Evolutionary conservation across 345 rosid species (phyloP).

Genomic region (Rhodamnia argentea): DNA sequence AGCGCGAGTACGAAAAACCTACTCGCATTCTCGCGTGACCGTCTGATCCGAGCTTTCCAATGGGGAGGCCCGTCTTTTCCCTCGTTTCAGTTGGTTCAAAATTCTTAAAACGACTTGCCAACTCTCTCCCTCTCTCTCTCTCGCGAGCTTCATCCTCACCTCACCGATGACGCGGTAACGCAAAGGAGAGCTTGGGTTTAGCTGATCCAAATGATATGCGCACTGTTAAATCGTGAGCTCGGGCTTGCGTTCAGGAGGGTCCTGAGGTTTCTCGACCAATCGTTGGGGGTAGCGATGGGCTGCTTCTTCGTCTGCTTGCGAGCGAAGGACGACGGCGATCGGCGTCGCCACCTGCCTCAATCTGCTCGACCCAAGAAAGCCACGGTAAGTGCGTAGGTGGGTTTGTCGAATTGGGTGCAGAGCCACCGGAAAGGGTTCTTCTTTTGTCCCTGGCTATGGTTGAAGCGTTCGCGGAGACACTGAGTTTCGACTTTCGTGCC

Average conservation of each 20-base stretch:
- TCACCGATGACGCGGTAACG: not conserved
- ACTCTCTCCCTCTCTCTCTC: not conserved
- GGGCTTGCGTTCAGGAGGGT: not conserved
- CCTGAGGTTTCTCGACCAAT: not conserved
- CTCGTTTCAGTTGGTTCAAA: not conserved
- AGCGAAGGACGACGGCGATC: slow-evolving; percentile 21
- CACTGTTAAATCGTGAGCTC: not conserved
- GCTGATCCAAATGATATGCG: not conserved
- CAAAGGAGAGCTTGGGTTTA: not conserved
- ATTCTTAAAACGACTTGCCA: not conserved
- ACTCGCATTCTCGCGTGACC: not conserved
- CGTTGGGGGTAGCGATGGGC: slow-evolving; percentile 52
- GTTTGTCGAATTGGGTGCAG: not conserved
- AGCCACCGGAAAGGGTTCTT: not conserved
- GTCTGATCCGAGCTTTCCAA: not conserved
- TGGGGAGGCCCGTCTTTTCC: not conserved
- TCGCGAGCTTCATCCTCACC: not conserved
- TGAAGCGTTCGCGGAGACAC: not conserved
- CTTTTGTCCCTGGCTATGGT: not conserved
- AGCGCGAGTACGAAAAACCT: not conserved
- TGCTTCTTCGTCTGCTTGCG: slow-evolving; percentile 81
- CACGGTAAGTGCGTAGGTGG: slow-evolving; percentile 11
- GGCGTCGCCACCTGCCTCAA: slow-evolving; percentile 16
- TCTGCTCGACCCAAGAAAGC: slow-evolving; percentile 3
- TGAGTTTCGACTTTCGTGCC: not conserved